Conservation (phyloP, 2,329 filamentous ascomycete species). For the Bipolaris zeicola region DNA sequence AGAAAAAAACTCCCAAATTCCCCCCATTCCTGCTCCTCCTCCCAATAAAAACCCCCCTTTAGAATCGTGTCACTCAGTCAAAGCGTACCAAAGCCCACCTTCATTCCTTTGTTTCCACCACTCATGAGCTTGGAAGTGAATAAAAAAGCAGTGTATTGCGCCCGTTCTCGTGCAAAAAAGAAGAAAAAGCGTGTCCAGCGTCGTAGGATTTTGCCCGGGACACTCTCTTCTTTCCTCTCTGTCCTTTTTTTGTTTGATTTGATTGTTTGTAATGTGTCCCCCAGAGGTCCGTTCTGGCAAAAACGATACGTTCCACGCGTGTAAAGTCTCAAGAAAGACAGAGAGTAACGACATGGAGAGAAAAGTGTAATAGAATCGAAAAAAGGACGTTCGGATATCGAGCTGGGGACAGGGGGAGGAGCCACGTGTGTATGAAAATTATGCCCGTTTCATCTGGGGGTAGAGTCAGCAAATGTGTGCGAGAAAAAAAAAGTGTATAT, state of each 20-base stretch:
- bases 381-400: background rate
- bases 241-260: background rate
- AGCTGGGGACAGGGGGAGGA: background rate
- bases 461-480: background rate
- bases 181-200: background rate
- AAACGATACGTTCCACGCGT: no score
- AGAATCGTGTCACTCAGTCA: constrained; percentile 17
- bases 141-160: background rate
- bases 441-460: background rate
- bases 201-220: background rate
- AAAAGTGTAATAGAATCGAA: constrained; percentile 9
- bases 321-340: background rate
- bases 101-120: background rate
- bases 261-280: background rate
- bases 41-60: background rate
- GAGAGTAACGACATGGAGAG: constrained; percentile 14
- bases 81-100: constrained; percentile 9
- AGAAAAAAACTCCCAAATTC: background rate
- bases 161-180: background rate
- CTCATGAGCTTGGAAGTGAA: background rate
- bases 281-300: background rate
- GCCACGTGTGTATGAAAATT: background rate
- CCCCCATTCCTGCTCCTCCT: background rate
- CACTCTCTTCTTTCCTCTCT: background rate
- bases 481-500: background rate